These are phyloP conservation scores for Aciculosporium take DNA, from an alignment of 2,329 filamentous ascomycete species.

Conservation along the genomic window DNA sequence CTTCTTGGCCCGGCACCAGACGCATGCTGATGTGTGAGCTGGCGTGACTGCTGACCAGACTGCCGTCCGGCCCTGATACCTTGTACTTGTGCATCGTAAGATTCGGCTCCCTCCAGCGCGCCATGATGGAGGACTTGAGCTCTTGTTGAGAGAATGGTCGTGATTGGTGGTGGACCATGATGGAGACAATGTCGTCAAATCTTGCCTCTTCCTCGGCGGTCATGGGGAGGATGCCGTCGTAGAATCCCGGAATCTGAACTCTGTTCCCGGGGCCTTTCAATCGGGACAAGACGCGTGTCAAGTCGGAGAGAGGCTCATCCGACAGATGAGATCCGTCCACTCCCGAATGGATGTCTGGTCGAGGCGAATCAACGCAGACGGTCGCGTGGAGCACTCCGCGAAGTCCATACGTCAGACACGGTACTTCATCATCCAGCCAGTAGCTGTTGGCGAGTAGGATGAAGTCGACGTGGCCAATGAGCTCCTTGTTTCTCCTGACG, in stretches of 20 bases:
- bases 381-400: conserved; percentile 90
- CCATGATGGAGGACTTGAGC: conserved; percentile 78
- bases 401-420: conserved; percentile 87
- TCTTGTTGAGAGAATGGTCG: conserved; percentile 42
- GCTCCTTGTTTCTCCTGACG: conserved; percentile 61
- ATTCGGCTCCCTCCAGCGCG: conserved; percentile 88
- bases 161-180: conserved; percentile 59
- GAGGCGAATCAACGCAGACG: conserved; percentile 69
- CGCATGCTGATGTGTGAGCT: conserved; percentile 81
- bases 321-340: conserved; percentile 89
- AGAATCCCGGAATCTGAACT: conserved; percentile 77
- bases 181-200: conserved; percentile 71
- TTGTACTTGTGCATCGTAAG: conserved; percentile 88
- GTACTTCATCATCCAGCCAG: conserved; percentile 92
- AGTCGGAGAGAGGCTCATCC: conserved; percentile 82
- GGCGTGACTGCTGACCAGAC: conserved; percentile 79
- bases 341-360: conserved; percentile 85
- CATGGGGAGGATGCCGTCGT: conserved; percentile 66
- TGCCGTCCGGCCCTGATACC: conserved; percentile 81
- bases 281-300: conserved; percentile 68
- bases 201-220: conserved; percentile 62
- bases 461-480: conserved; percentile 86
- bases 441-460: conserved; percentile 95
- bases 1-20: conserved; percentile 84
- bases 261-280: conserved; percentile 70